phyloP scores from a whole-genome alignment of 805 yeast genomes.

The Priceomyces castillae region DNA sequence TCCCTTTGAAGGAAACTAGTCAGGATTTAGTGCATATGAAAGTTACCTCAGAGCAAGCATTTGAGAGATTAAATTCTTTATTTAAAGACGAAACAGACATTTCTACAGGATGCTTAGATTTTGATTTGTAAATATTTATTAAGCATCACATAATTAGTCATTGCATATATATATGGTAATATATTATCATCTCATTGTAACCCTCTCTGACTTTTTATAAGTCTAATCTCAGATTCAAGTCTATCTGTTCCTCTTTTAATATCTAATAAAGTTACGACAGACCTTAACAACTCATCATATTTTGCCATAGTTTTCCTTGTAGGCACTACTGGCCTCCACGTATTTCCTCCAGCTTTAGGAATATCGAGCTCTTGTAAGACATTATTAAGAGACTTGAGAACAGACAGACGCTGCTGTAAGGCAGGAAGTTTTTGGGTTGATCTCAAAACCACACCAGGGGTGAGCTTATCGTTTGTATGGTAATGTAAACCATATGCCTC shows the following conservation, averaged over 20 bases:
- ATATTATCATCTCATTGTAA: conserved; percentile 13
- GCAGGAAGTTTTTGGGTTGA: conserved; percentile 54
- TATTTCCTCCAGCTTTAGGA: conserved; percentile 52
- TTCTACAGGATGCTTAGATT: conserved; percentile 1
- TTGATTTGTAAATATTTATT: neutral
- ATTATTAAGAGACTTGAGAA: conserved; percentile 70
- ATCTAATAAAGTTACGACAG: conserved; percentile 72
- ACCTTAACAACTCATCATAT: conserved; percentile 71
- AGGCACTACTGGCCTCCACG: conserved; percentile 79
- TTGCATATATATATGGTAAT: conserved; percentile 2
- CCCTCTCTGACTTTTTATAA: conserved; percentile 42
- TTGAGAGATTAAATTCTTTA: neutral
- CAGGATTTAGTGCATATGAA: neutral
- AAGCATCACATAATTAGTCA: conserved; percentile 2
- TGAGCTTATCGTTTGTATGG: conserved; percentile 64
- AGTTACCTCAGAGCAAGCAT: neutral
- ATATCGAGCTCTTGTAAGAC: conserved; percentile 76
- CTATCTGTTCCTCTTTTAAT: conserved; percentile 85
- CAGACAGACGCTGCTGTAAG: conserved; percentile 58
- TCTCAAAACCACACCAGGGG: conserved; percentile 80
- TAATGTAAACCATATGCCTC: conserved; percentile 79
- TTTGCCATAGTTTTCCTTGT: conserved; percentile 72
- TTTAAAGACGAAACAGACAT: neutral
- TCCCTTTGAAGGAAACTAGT: neutral
- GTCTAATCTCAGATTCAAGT: conserved; percentile 67